phyloP scores from a whole-genome alignment of 305 asterid species.

The Fraxinus nigra region DNA sequence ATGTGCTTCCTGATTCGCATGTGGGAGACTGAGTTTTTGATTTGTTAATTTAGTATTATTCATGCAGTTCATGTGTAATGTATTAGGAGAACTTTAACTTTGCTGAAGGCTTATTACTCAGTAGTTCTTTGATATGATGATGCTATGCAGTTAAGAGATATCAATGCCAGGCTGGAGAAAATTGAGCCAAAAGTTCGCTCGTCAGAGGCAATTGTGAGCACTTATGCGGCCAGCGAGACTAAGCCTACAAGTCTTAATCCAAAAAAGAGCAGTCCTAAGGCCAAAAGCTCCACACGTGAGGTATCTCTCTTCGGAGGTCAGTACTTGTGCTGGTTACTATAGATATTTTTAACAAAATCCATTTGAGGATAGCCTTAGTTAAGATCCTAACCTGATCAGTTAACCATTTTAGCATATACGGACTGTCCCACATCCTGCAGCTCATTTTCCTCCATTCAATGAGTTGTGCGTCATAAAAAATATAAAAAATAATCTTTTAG shows the following conservation, averaged over 20 bases:
- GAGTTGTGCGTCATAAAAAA: background rate
- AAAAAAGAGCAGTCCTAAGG: constrained; percentile 91
- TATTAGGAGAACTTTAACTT: background rate
- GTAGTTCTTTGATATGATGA: constrained; percentile 28
- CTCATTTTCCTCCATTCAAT: constrained; percentile 8
- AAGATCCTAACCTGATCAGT: constrained; percentile 10
- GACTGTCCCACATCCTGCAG: background rate
- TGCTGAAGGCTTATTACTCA: constrained; percentile 25
- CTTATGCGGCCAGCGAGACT: constrained; percentile 53
- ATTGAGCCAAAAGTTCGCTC: constrained; percentile 80
- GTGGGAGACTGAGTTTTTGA: constrained; percentile 6
- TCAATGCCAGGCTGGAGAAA: constrained; percentile 80
- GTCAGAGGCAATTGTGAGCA: constrained; percentile 62
- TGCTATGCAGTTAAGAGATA: constrained; percentile 78
- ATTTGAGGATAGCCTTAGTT: constrained; percentile 1
- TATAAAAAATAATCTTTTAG: constrained; percentile 13
- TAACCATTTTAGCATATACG: background rate
- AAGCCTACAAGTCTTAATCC: constrained; percentile 54
- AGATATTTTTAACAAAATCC: constrained; percentile 6
- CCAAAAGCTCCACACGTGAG: constrained; percentile 72
- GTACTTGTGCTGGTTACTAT: constrained; percentile 28
- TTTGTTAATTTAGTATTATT: constrained; percentile 4
- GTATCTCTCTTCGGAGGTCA: constrained; percentile 94
- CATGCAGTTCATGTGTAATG: background rate
- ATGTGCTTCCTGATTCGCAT: constrained; percentile 17